Conservation (phyloP, 345 rosid genomes). For the Eucalyptus curtisii region DNA sequence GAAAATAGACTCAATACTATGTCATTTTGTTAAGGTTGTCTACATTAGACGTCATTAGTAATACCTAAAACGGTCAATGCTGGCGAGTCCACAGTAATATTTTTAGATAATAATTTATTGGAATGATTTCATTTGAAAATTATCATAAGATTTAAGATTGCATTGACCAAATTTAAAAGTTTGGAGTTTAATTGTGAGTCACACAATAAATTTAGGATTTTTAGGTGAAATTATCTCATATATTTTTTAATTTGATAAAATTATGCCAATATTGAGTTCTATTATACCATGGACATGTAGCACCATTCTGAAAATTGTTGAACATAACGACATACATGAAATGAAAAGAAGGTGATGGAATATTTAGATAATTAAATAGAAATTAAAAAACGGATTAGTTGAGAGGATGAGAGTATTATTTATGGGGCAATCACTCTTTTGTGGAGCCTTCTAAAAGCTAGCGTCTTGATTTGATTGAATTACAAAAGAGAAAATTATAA, state of each 20-base stretch:
- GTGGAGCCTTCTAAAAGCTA: not conserved
- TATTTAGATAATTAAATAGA: not conserved
- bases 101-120: not conserved
- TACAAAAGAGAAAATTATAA: not conserved
- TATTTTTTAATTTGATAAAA: not conserved
- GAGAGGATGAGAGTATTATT: not conserved
- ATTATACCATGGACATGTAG: not conserved
- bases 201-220: not conserved
- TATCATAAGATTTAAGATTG: not conserved
- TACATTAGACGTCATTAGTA: not conserved
- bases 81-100: rapidly evolving
- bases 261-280: not conserved
- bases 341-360: not conserved
- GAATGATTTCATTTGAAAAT: not conserved
- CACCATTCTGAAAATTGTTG: rapidly evolving
- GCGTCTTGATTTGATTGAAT: not conserved
- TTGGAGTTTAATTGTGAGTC: not conserved
- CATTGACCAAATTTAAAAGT: not conserved
- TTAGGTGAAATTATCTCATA: not conserved
- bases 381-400: not conserved
- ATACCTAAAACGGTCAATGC: rapidly evolving
- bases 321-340: not conserved
- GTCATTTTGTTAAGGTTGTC: not conserved
- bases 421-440: not conserved
- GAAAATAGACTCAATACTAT: not conserved